Percentiles rank a stretch among this genome's conserved stretches.
These are phyloP conservation scores for Penicillium paxilli DNA, from an alignment of 495 filamentous ascomycete genomes.

Conservation along the genomic window DNA sequence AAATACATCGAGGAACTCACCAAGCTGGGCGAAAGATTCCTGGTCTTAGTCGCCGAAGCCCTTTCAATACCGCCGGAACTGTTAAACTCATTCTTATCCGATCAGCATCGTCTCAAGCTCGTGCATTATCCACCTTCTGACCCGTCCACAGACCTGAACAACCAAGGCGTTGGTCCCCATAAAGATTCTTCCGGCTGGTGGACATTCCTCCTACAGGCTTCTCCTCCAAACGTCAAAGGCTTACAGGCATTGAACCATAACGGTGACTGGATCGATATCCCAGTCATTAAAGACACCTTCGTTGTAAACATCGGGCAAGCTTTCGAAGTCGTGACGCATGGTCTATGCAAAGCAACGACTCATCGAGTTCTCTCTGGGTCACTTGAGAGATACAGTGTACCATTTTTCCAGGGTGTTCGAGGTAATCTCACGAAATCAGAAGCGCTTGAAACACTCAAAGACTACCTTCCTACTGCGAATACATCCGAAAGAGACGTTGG, in stretches of 20 bases:
- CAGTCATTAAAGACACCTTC: slow-evolving; percentile 52
- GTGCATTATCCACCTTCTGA: slow-evolving; percentile 46
- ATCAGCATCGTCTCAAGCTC: slow-evolving; percentile 56
- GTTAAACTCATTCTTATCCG: slow-evolving; percentile 50
- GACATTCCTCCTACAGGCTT: slow-evolving; percentile 84
- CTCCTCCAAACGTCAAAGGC: slow-evolving; percentile 60
- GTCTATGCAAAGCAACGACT: slow-evolving; percentile 83
- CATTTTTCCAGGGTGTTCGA: slow-evolving; percentile 49
- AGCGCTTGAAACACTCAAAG: slow-evolving; percentile 28
- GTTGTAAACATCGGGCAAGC: slow-evolving; percentile 95
- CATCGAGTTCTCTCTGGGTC: slow-evolving; percentile 62
- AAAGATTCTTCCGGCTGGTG: slow-evolving; percentile 85
- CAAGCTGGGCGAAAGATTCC: slow-evolving; percentile 45
- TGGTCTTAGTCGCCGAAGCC: slow-evolving; percentile 52
- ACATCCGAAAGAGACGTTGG: slow-evolving; percentile 14
- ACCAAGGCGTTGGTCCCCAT: slow-evolving; percentile 81
- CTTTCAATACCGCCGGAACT: slow-evolving; percentile 40
- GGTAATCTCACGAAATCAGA: slow-evolving; percentile 37
- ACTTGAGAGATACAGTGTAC: slow-evolving; percentile 42
- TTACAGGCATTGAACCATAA: slow-evolving; percentile 85
- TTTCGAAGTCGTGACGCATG: slow-evolving; percentile 84
- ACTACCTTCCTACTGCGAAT: slow-evolving; percentile 23
- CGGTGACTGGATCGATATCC: slow-evolving; percentile 73
- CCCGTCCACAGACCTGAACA: not conserved
- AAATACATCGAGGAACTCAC: slow-evolving; percentile 50